These are phyloP conservation scores for Artomyces pyxidatus DNA, from an alignment of 768 basidiomycete species.

Conservation along the genomic window DNA sequence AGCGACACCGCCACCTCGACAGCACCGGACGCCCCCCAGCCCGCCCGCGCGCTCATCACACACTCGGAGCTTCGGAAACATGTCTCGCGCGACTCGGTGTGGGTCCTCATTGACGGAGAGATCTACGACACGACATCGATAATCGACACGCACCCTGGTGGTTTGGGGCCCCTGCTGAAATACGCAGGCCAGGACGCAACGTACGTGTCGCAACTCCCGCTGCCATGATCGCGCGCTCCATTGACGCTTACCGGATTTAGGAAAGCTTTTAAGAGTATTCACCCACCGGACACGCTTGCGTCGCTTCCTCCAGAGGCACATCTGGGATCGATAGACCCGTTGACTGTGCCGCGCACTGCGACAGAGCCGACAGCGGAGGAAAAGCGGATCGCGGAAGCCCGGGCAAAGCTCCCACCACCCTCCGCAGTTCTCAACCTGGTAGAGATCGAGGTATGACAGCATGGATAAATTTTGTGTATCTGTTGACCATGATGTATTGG, in stretches of 20 bases:
- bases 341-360: conserved; percentile 16
- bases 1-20: not conserved
- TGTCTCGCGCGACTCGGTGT: not conserved
- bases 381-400: conserved; percentile 19
- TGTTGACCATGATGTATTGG: not conserved
- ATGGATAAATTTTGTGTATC: not conserved
- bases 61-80: conserved; percentile 10
- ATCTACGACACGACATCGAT: conserved; percentile 13
- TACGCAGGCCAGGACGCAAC: conserved; percentile 89
- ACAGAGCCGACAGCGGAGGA: conserved; percentile 21
- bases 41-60: conserved; percentile 2
- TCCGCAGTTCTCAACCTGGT: conserved; percentile 21
- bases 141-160: conserved; percentile 38
- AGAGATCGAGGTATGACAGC: conserved; percentile 20
- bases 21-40: not conserved
- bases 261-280: conserved; percentile 16
- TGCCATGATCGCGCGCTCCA: conserved; percentile 2
- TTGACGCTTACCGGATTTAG: conserved; percentile 2
- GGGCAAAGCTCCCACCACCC: conserved; percentile 18
- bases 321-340: conserved; percentile 22
- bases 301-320: conserved; percentile 19
- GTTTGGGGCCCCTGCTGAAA: conserved; percentile 77
- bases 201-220: conserved; percentile 25
- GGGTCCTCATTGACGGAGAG: conserved; percentile 8
- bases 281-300: conserved; percentile 13